Percentiles rank a stretch among this genome's conserved stretches.
These are phyloP conservation scores for Erysimum cheiranthoides DNA, from an alignment of 345 rosid genomes.

Conservation along the genomic window DNA sequence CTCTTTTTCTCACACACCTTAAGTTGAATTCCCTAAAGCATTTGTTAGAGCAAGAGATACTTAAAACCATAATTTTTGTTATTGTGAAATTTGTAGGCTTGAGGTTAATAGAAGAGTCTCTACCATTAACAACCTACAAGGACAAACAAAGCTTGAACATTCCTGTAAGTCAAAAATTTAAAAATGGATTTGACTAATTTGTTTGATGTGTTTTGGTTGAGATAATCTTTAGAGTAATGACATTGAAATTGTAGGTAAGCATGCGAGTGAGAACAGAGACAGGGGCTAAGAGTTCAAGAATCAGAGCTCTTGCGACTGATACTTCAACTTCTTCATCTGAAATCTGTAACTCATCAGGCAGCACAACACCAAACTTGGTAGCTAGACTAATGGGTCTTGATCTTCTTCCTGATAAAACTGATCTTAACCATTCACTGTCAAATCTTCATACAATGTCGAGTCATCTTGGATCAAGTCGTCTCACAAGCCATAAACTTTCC, in stretches of 20 bases:
- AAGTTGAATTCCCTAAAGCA: background rate
- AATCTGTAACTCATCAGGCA: slow-evolving; percentile 67
- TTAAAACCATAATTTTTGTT: background rate
- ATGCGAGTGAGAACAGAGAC: slow-evolving; percentile 63
- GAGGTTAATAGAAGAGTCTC: slow-evolving; percentile 58
- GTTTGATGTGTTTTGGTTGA: slow-evolving; percentile 17
- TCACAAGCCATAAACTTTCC: slow-evolving; percentile 38
- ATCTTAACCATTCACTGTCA: slow-evolving; percentile 45
- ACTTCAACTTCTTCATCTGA: slow-evolving; percentile 55
- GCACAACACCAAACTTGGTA: slow-evolving; percentile 81
- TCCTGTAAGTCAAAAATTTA: slow-evolving; percentile 55
- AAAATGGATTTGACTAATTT: slow-evolving; percentile 5
- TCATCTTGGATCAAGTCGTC: slow-evolving; percentile 32
- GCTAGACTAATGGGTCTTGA: slow-evolving; percentile 98
- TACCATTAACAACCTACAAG: slow-evolving; percentile 45
- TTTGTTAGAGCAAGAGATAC: background rate
- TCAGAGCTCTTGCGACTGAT: slow-evolving; percentile 38
- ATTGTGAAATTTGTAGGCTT: slow-evolving; percentile 54
- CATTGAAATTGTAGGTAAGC: slow-evolving; percentile 55
- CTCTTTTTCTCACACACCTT: slow-evolving; percentile 4
- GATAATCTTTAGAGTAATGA: background rate
- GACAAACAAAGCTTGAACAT: slow-evolving; percentile 52
- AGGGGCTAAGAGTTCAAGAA: slow-evolving; percentile 43
- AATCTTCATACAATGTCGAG: slow-evolving; percentile 37
- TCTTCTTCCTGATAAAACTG: slow-evolving; percentile 62